Percentiles rank a stretch among this genome's conserved stretches.
These are phyloP conservation scores for Xylaria acuta DNA, from an alignment of 495 filamentous ascomycete genomes.

Conservation along the genomic window DNA sequence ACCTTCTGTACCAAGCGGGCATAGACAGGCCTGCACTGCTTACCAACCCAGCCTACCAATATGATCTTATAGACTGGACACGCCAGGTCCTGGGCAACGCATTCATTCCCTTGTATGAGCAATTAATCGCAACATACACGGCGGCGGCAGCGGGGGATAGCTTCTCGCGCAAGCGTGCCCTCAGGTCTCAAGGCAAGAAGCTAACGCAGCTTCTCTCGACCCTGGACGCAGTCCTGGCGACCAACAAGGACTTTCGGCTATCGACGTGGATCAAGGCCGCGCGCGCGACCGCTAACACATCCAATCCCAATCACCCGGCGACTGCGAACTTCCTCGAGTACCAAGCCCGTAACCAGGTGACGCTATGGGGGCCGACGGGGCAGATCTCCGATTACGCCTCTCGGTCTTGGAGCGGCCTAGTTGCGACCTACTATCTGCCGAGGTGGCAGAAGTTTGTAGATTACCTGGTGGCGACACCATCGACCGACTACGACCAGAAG, in stretches of 20 bases:
- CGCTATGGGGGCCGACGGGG: slow-evolving; percentile 59
- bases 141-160: slow-evolving; percentile 23
- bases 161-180: slow-evolving; percentile 22
- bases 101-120: slow-evolving; percentile 50
- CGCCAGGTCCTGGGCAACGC: slow-evolving; percentile 58
- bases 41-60: slow-evolving; percentile 52
- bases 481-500: slow-evolving; percentile 43
- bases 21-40: slow-evolving; percentile 47
- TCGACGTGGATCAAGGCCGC: slow-evolving; percentile 52
- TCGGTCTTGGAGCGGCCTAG: slow-evolving; percentile 57
- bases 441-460: slow-evolving; percentile 57
- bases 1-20: slow-evolving; percentile 48
- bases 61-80: slow-evolving; percentile 60
- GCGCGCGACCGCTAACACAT: slow-evolving; percentile 43
- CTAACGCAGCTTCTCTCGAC: slow-evolving; percentile 45
- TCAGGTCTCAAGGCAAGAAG: slow-evolving; percentile 39
- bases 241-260: slow-evolving; percentile 54
- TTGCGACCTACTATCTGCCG: slow-evolving; percentile 55
- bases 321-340: slow-evolving; percentile 53
- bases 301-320: slow-evolving; percentile 14
- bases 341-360: slow-evolving; percentile 61
- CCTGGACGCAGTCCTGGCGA: slow-evolving; percentile 53
- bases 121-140: slow-evolving; percentile 48
- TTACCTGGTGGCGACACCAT: slow-evolving; percentile 47
- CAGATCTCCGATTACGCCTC: slow-evolving; percentile 60